Base-by-base conservation (phyloP, 1,284 basidiomycete species). In the Leccinum insigne region DNA sequence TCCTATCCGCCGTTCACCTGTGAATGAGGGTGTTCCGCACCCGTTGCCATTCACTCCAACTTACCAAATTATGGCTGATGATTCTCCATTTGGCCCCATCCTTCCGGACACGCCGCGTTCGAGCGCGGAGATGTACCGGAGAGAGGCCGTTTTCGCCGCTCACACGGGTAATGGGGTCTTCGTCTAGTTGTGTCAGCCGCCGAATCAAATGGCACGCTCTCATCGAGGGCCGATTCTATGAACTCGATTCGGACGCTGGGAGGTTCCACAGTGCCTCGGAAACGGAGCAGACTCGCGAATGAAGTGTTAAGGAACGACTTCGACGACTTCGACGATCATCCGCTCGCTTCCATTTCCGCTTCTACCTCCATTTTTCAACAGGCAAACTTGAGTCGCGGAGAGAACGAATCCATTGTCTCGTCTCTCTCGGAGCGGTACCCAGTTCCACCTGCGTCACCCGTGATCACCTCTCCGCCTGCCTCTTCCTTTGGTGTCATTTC, bases 371-470 rank as follows among this genome's bases (percentile, higher is more conserved):
- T 21, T 23, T 52, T 52, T 23, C 21, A 52, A 11, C 26, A 26
- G 38, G 32, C 32, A 18, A 60, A 60, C 32, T 7, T 60, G 23
- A 54, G 61, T 47, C 26, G 23, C 2, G 63, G 56, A 16, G 57
- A 21, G 32, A 61, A 65, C 6, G 63, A 2, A 18, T 77, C 70
- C 1, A 21, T 65, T 35, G 54, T 77, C n/a, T 71, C 72, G 3
- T 76, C 77, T 21, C 70, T 76, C 13, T 76, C 77, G 5, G 75
- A 77, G 52, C 73, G 74, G n/a, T 76, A 76, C 60, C 77, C 77
- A 9, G 70, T 70, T 14, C 70, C 77, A 10, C 68, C 66, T 5
- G 73, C 77, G 1, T 73, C 77, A 0, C 74, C 75, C 3, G 67
- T 78, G 1, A n/a, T 75, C 2, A 26, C 74, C 16, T 77, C 75